Conservation (phyloP, 2,329 filamentous ascomycete genomes). For the Ophiostoma pallidulum region DNA sequence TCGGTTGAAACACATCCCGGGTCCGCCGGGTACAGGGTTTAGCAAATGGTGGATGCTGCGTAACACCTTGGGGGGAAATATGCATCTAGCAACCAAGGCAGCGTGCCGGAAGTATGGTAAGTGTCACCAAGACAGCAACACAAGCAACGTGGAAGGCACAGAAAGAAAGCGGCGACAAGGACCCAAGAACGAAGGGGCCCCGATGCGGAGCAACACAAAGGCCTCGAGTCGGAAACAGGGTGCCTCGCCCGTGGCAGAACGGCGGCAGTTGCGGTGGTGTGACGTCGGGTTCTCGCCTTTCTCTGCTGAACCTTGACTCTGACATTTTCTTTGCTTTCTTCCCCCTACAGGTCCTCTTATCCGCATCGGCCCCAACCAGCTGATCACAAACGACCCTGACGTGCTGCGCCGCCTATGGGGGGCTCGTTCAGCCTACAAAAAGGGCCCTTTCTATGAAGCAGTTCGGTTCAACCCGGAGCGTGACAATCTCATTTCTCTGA, state of each 20-base stretch:
- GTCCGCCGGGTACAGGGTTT: slow-evolving; percentile 18
- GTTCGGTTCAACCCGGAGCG: slow-evolving; percentile 28
- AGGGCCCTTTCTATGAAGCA: slow-evolving; percentile 29
- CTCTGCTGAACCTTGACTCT: background rate
- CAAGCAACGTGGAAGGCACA: background rate
- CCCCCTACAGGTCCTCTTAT: slow-evolving; percentile 18
- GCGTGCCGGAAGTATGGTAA: slow-evolving; percentile 21
- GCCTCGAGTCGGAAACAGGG: too few relatives aligned
- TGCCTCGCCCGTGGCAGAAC: too few relatives aligned
- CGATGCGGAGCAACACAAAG: too few relatives aligned
- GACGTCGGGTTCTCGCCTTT: slow-evolving; percentile 1
- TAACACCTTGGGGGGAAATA: slow-evolving; percentile 20
- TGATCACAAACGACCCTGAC: slow-evolving; percentile 22
- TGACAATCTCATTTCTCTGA: slow-evolving; percentile 28
- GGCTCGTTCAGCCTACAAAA: slow-evolving; percentile 28
- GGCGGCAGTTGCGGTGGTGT: background rate
- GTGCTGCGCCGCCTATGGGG: slow-evolving; percentile 24
- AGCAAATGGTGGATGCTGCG: slow-evolving; percentile 24
- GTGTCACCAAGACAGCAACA: background rate
- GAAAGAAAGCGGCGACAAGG: too few relatives aligned
- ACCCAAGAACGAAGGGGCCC: too few relatives aligned
- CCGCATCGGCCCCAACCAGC: slow-evolving; percentile 21
- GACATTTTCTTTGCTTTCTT: too few relatives aligned
- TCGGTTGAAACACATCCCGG: slow-evolving; percentile 22
- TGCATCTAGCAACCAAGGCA: slow-evolving; percentile 21